phyloP scores from a whole-genome alignment of 441 rosid genomes.

The Gossypium laxum region DNA sequence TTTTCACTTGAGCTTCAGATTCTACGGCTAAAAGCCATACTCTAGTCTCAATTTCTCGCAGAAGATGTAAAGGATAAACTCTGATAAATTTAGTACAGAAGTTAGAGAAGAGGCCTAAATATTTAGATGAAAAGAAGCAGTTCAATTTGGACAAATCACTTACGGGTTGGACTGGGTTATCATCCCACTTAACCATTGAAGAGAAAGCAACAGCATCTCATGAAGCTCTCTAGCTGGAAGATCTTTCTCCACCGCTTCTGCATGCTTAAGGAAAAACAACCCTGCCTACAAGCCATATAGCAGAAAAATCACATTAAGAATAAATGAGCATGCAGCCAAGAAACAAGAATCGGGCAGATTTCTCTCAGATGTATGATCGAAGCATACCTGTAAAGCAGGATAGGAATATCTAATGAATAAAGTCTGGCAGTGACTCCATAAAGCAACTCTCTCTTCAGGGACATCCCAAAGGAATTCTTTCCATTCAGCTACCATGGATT shows the following conservation, averaged over 20 bases:
- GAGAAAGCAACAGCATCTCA: conserved; percentile 80
- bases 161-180: conserved; percentile 73
- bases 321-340: conserved; percentile 19
- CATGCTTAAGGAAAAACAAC: conserved; percentile 85
- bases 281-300: conserved; percentile 66
- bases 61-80: conserved; percentile 79
- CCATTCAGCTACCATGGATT: conserved; percentile 98
- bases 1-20: conserved; percentile 83
- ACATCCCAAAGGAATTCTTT: conserved; percentile 99
- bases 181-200: conserved; percentile 95
- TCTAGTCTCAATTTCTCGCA: conserved; percentile 94
- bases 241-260: conserved; percentile 90
- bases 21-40: conserved; percentile 98
- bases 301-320: conserved; percentile 15
- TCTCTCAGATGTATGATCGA: conserved; percentile 13
- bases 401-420: conserved; percentile 78
- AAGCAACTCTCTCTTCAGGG: conserved; percentile 93
- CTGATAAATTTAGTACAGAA: conserved; percentile 36
- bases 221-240: conserved; percentile 87
- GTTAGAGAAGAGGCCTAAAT: conserved; percentile 24
- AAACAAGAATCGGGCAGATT: conserved; percentile 9
- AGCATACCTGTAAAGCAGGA: conserved; percentile 69
- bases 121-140: conserved; percentile 10
- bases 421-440: conserved; percentile 97
- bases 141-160: conserved; percentile 30